A percentile compares a stretch with the other conserved stretches of the same genome.
Evolutionary conservation across 768 basidiomycete genomes (phyloP).

Genomic region (Boletus pseudopeckii): DNA sequence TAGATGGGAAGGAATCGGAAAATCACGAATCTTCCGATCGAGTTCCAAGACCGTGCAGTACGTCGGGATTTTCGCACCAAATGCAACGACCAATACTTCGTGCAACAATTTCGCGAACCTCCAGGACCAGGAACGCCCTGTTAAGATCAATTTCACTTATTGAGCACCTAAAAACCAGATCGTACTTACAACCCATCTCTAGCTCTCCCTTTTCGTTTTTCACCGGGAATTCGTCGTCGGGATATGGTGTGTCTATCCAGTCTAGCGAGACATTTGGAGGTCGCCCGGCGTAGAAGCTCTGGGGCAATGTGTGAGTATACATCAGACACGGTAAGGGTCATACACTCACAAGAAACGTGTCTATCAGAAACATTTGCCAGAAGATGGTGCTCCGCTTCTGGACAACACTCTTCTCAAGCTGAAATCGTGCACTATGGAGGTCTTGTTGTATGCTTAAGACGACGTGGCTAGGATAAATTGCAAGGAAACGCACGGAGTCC

Average conservation of each 20-base stretch:
- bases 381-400: slow-evolving; percentile 55
- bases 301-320: neutral
- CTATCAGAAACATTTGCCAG: slow-evolving; percentile 65
- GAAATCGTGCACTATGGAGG: slow-evolving; percentile 58
- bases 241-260: slow-evolving; percentile 57
- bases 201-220: slow-evolving; percentile 33
- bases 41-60: slow-evolving; percentile 54
- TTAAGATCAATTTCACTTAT: neutral
- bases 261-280: slow-evolving; percentile 52
- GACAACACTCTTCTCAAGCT: slow-evolving; percentile 42
- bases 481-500: slow-evolving; percentile 46
- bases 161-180: neutral
- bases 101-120: slow-evolving; percentile 54
- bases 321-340: neutral
- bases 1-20: slow-evolving; percentile 47
- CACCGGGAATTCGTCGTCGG: slow-evolving; percentile 40
- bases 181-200: slow-evolving; percentile 42
- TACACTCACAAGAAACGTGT: slow-evolving; percentile 54
- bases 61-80: slow-evolving; percentile 49
- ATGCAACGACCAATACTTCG: slow-evolving; percentile 45
- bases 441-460: slow-evolving; percentile 36
- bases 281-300: slow-evolving; percentile 64
- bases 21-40: slow-evolving; percentile 60
- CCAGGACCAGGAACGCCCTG: slow-evolving; percentile 56
- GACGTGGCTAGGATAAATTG: neutral